Percentiles rank a stretch among this genome's conserved stretches.
phyloP scores from a whole-genome alignment of 148 eudicot genomes.

The Rhododendron kiyosumense region DNA sequence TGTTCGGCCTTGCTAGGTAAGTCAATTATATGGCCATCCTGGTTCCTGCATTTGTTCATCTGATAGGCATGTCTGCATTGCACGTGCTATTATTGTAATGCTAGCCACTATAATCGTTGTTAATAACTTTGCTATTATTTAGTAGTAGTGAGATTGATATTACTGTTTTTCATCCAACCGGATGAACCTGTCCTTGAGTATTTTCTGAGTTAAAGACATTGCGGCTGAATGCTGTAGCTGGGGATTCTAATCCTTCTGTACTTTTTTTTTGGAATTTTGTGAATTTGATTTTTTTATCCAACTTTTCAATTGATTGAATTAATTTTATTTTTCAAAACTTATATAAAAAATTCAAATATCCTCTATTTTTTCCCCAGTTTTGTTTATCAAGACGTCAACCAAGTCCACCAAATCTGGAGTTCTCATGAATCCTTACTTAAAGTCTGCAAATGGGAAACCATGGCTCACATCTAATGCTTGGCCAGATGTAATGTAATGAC shows the following conservation, averaged over 20 bases:
- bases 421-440: background rate
- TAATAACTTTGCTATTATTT: background rate
- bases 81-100: background rate
- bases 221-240: background rate
- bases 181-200: background rate
- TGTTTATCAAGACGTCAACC: background rate
- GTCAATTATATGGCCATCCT: background rate
- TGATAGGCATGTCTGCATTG: background rate
- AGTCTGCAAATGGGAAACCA: background rate
- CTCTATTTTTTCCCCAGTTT: background rate
- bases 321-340: background rate
- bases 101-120: background rate
- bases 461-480: background rate
- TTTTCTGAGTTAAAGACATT: background rate
- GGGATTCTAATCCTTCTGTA: background rate
- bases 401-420: background rate
- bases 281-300: background rate
- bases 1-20: background rate
- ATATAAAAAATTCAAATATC: background rate
- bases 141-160: background rate
- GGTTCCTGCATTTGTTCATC: background rate
- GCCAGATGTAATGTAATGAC: background rate
- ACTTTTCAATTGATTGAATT: background rate
- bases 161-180: background rate
- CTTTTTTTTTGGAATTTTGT: background rate